These are phyloP conservation scores for Achaetomiella virescens DNA, from an alignment of 495 filamentous ascomycete genomes.

Conservation along the genomic window DNA sequence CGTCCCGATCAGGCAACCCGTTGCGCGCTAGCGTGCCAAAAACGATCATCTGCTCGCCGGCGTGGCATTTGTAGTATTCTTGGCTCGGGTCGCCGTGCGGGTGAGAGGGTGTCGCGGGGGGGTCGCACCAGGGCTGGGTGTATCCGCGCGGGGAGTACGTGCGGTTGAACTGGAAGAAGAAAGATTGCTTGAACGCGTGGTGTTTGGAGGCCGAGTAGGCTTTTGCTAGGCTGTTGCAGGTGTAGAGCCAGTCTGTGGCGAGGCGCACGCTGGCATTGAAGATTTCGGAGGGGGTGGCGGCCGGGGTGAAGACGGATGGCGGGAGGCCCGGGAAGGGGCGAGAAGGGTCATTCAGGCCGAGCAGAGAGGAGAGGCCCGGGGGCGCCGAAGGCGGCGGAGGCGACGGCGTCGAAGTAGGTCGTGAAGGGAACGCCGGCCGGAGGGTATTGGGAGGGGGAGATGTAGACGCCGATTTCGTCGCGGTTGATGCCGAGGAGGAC, in stretches of 20 bases:
- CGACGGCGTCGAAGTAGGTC: constrained; percentile 15
- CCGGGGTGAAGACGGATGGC: constrained; percentile 11
- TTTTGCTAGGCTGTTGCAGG: constrained; percentile 34
- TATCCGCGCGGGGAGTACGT: constrained; percentile 39
- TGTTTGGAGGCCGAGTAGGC: constrained; percentile 28
- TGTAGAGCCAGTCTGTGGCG: constrained; percentile 34
- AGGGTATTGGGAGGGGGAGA: constrained; percentile 20
- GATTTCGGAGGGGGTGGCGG: constrained; percentile 8
- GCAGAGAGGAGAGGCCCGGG: constrained; percentile 23
- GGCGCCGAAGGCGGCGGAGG: constrained; percentile 8
- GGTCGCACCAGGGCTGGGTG: constrained; percentile 33
- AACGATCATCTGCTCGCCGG: constrained; percentile 41
- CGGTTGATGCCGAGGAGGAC: constrained; percentile 38
- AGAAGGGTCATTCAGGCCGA: not conserved
- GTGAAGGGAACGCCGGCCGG: constrained; percentile 11
- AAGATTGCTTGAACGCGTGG: constrained; percentile 25
- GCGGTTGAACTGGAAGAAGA: constrained; percentile 39
- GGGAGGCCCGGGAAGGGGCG: not conserved
- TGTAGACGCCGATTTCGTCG: constrained; percentile 35
- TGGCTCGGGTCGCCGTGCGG: constrained; percentile 33
- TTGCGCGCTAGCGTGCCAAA: constrained; percentile 30
- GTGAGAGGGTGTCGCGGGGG: constrained; percentile 21
- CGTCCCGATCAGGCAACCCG: constrained; percentile 24
- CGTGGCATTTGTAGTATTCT: constrained; percentile 46
- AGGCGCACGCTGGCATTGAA: constrained; percentile 25